A percentile compares a stretch with the other conserved stretches of the same genome.
phyloP scores from a whole-genome alignment of 2,329 filamentous ascomycete genomes.

The Aspergillaceae sp. region DNA sequence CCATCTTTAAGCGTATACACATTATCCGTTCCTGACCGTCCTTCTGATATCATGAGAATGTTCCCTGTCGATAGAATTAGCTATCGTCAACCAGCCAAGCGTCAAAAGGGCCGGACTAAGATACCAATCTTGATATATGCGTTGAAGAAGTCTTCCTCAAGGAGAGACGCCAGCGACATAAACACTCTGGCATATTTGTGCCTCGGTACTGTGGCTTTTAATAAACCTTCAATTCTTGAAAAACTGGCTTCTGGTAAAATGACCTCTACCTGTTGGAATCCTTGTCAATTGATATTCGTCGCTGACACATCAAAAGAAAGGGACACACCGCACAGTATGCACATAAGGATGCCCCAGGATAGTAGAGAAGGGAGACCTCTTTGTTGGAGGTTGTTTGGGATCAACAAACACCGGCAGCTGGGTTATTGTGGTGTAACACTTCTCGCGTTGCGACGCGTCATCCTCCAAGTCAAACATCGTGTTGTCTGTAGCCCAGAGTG shows the following conservation, averaged over 20 bases:
- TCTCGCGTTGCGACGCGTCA: conserved; percentile 37
- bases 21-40: conserved; percentile 60
- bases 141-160: conserved; percentile 71
- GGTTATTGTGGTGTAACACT: conserved; percentile 66
- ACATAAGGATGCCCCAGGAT: conserved; percentile 58
- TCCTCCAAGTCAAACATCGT: conserved; percentile 39
- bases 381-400: conserved; percentile 58
- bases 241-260: conserved; percentile 61
- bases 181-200: conserved; percentile 58
- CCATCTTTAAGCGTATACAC: conserved; percentile 64
- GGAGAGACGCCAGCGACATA: conserved; percentile 62
- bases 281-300: conserved; percentile 35
- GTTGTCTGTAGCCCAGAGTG: neutral
- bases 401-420: conserved; percentile 60
- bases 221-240: conserved; percentile 44
- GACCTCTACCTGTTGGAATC: conserved; percentile 44
- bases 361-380: conserved; percentile 66
- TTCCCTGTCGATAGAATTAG: conserved; percentile 47
- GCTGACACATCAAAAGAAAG: neutral
- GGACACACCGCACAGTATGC: conserved; percentile 49
- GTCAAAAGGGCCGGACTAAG: neutral
- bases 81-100: neutral
- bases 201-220: conserved; percentile 37
- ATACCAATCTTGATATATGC: conserved; percentile 71
- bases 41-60: conserved; percentile 75